These are phyloP conservation scores for Spathaspora boniae DNA, from an alignment of 805 yeast species.

Conservation along the genomic window DNA sequence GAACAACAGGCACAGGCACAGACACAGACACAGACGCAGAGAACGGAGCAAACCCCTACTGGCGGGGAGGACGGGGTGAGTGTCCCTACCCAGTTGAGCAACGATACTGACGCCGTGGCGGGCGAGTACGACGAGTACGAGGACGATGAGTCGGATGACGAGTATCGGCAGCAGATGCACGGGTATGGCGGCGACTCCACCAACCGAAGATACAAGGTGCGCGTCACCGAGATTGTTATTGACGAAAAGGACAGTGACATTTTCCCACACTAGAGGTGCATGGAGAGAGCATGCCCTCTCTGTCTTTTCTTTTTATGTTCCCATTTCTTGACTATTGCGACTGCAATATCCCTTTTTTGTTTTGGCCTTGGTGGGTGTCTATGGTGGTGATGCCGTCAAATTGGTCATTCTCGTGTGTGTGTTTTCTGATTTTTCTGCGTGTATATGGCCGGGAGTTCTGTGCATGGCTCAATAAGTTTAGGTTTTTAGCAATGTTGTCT, in stretches of 20 bases:
- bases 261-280: slow-evolving; percentile 17
- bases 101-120: slow-evolving; percentile 13
- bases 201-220: slow-evolving; percentile 30
- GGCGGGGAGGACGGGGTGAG: slow-evolving; percentile 13
- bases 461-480: too few species aligned
- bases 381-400: too few species aligned
- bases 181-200: slow-evolving; percentile 21
- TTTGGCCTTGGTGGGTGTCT: too few species aligned
- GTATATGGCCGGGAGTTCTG: too few species aligned
- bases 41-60: slow-evolving; percentile 2
- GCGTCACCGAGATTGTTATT: slow-evolving; percentile 39
- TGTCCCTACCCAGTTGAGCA: slow-evolving; percentile 2
- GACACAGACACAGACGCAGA: too few species aligned
- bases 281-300: too few species aligned
- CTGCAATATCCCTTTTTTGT: too few species aligned
- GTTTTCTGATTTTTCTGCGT: too few species aligned
- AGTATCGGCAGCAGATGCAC: slow-evolving; percentile 16
- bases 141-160: slow-evolving; percentile 11
- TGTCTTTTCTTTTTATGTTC: not conserved
- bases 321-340: too few species aligned
- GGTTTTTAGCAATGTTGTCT: too few species aligned
- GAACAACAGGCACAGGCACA: slow-evolving; percentile 2
- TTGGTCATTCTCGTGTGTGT: too few species aligned
- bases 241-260: slow-evolving; percentile 31
- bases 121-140: slow-evolving; percentile 10